phyloP scores from a whole-genome alignment of 1,284 basidiomycete species.

The Heliocybe sulcata region DNA sequence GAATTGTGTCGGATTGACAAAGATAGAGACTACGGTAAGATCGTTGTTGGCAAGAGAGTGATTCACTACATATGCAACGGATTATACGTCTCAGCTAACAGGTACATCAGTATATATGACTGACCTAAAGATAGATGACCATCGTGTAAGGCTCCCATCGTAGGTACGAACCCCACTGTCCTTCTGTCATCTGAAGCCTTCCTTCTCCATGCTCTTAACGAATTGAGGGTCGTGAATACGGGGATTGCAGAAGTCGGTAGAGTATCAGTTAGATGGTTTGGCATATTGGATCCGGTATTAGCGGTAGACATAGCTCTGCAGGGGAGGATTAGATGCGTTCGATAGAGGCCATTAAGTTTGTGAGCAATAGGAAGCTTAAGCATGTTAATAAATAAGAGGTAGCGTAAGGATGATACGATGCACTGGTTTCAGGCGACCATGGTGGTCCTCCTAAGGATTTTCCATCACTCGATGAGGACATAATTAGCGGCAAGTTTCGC shows the following conservation, averaged over 20 bases:
- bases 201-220: constrained; percentile 75
- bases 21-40: constrained; percentile 89
- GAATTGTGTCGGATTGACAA: constrained; percentile 98
- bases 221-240: constrained; percentile 65
- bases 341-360: background rate
- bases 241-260: constrained; percentile 57
- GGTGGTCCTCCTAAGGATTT: no score
- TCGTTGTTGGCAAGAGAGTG: constrained; percentile 76
- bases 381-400: background rate
- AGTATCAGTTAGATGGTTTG: constrained; percentile 4
- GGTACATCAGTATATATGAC: background rate
- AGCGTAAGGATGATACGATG: no score
- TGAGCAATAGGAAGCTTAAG: background rate
- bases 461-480: no score
- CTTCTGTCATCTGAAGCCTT: constrained; percentile 51
- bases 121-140: constrained; percentile 88
- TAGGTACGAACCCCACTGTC: constrained; percentile 88
- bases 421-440: no score
- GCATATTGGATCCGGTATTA: background rate
- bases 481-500: no score
- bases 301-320: background rate
- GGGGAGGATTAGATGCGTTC: background rate
- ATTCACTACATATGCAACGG: constrained; percentile 35
- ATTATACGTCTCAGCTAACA: background rate
- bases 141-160: constrained; percentile 95